A percentile compares a stretch with the other conserved stretches of the same genome.
phyloP scores from a whole-genome alignment of 2,329 filamentous ascomycete genomes.

The Sclerotinia subarctica region DNA sequence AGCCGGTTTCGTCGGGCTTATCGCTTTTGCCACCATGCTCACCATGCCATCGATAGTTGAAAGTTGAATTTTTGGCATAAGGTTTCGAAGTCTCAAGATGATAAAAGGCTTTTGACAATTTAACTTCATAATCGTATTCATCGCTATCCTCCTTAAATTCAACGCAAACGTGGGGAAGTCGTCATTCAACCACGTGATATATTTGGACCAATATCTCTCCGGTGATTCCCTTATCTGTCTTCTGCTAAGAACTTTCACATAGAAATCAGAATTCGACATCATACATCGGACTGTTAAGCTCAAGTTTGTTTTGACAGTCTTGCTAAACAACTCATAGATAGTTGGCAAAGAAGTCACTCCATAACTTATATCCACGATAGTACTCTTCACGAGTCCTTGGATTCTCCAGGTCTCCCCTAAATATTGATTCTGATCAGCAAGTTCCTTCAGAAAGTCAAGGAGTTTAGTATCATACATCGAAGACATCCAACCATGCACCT shows the following conservation, averaged over 20 bases:
- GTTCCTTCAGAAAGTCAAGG: background rate
- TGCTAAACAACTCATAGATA: background rate
- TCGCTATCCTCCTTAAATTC: no score
- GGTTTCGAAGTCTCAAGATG: no score
- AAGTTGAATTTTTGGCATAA: no score
- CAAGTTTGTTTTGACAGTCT: background rate
- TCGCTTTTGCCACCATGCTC: no score
- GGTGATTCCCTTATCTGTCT: background rate
- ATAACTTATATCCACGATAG: conserved; percentile 20
- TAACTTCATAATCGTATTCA: no score
- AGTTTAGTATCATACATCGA: conserved; percentile 45
- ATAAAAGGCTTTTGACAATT: no score
- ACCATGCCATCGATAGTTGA: no score
- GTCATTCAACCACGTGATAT: background rate
- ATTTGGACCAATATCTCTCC: background rate
- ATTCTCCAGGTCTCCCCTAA: conserved; percentile 8
- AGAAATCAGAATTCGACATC: background rate
- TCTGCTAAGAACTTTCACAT: background rate
- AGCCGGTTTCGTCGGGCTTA: no score
- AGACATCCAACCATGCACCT: conserved; percentile 74
- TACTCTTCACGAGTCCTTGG: conserved; percentile 15
- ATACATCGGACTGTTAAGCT: background rate
- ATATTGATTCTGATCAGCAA: background rate
- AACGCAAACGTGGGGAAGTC: no score
- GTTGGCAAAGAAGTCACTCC: conserved; percentile 6